phyloP scores from a whole-genome alignment of 2,329 filamentous ascomycete genomes.

The Tolypocladium inflatum region DNA sequence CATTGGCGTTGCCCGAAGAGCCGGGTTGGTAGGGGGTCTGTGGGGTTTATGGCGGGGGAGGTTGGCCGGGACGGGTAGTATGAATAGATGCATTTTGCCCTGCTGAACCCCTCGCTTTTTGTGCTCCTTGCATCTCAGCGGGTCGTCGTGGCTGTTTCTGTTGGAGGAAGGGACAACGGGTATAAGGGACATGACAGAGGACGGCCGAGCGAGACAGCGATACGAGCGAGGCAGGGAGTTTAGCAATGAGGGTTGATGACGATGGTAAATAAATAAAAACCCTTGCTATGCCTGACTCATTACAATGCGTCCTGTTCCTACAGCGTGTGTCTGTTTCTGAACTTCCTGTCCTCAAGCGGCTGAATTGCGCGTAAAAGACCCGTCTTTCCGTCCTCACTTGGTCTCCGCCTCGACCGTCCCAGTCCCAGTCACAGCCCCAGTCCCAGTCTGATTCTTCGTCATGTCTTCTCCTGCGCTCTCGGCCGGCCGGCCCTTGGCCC shows the following conservation, averaged over 20 bases:
- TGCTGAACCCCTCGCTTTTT: not conserved
- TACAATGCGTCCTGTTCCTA: not conserved
- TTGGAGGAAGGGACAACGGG: not conserved
- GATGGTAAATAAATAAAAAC: not conserved
- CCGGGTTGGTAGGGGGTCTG: not conserved
- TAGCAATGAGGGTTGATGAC: not conserved
- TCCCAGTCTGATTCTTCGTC: not conserved
- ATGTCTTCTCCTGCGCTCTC: not conserved
- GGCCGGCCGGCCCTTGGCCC: not conserved
- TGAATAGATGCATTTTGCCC: not conserved
- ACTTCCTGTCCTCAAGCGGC: not conserved
- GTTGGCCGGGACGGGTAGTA: not conserved
- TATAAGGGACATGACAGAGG: too few species aligned
- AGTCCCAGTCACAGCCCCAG: not conserved
- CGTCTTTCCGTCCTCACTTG: not conserved
- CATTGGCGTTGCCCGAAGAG: conserved; percentile 2
- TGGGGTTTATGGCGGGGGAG: not conserved
- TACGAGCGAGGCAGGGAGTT: too few species aligned
- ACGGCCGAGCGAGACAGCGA: not conserved
- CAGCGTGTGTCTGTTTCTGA: not conserved
- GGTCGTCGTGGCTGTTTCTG: not conserved
- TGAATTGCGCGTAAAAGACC: not conserved
- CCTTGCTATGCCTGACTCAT: not conserved
- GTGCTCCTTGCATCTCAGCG: not conserved
- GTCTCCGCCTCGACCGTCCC: not conserved